These are phyloP conservation scores for Selenicereus undatus DNA, from an alignment of 148 eudicot genomes.

Conservation along the genomic window DNA sequence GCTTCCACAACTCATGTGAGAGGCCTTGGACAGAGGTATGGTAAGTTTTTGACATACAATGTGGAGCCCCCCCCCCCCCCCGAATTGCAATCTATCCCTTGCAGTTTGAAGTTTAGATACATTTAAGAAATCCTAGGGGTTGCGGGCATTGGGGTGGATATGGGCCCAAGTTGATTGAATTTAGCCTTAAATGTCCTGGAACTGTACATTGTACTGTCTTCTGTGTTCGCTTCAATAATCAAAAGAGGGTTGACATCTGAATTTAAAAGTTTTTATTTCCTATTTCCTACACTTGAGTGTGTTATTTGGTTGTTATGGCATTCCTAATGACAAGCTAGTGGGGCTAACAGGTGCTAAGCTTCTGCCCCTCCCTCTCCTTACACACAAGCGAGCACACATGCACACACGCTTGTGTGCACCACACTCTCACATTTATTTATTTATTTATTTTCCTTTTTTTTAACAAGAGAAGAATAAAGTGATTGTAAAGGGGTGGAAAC, in stretches of 20 bases:
- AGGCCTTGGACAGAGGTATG: neutral
- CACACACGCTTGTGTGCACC: neutral
- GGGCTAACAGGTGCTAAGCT: neutral
- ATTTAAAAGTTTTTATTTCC: neutral
- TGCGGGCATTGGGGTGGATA: neutral
- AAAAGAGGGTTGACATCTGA: neutral
- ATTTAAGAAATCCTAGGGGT: neutral
- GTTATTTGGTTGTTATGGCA: conserved; percentile 2
- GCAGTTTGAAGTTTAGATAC: neutral
- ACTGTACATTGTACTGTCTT: neutral
- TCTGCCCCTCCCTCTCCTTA: neutral
- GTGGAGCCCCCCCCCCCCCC: neutral
- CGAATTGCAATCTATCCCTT: neutral
- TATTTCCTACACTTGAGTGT: neutral
- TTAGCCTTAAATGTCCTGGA: neutral
- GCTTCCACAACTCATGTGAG: too few species aligned
- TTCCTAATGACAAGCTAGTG: neutral
- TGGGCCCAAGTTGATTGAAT: neutral
- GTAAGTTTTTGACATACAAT: neutral
- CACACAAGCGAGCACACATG: neutral
- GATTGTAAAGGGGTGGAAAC: neutral
- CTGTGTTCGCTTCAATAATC: neutral
- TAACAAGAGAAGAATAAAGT: neutral
- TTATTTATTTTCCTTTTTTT: neutral
- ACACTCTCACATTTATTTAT: too few species aligned